Conservation (phyloP, 768 basidiomycete genomes). For the Boletus tylopilopsis region DNA sequence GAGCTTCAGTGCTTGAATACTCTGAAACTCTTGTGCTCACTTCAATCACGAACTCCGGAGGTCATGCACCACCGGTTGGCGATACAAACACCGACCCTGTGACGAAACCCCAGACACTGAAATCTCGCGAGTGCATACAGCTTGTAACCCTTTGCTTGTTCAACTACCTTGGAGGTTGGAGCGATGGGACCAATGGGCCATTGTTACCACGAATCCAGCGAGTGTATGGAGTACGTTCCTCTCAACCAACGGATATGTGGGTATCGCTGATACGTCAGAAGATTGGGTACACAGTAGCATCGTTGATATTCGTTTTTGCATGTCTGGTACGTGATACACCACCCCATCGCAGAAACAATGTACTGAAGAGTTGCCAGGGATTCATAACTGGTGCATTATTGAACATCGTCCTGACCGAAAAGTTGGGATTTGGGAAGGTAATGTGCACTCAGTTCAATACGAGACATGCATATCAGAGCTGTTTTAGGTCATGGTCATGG, state of each 20-base stretch:
- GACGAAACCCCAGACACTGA: slow-evolving; percentile 6
- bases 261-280: slow-evolving; percentile 16
- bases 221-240: slow-evolving; percentile 41
- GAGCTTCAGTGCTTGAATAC: slow-evolving; percentile 1
- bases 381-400: slow-evolving; percentile 42
- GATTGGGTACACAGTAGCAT: slow-evolving; percentile 51
- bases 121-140: slow-evolving; percentile 37
- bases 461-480: background rate
- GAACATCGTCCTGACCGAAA: slow-evolving; percentile 45
- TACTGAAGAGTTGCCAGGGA: slow-evolving; percentile 29
- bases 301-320: slow-evolving; percentile 51
- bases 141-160: slow-evolving; percentile 52
- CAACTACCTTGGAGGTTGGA: slow-evolving; percentile 70
- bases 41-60: background rate
- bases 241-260: background rate
- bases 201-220: slow-evolving; percentile 68
- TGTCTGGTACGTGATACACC: slow-evolving; percentile 34
- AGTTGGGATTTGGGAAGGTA: slow-evolving; percentile 32
- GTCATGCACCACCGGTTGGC: background rate
- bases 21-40: background rate
- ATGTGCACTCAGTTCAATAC: background rate
- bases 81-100: background rate
- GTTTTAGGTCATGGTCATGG: slow-evolving; percentile 38
- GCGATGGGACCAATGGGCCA: slow-evolving; percentile 55
- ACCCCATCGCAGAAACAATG: slow-evolving; percentile 7